Percentiles rank a stretch among this genome's conserved stretches.
Conservation (phyloP, 2,329 filamentous ascomycete species). For the Colletotrichum tamarilloi region DNA sequence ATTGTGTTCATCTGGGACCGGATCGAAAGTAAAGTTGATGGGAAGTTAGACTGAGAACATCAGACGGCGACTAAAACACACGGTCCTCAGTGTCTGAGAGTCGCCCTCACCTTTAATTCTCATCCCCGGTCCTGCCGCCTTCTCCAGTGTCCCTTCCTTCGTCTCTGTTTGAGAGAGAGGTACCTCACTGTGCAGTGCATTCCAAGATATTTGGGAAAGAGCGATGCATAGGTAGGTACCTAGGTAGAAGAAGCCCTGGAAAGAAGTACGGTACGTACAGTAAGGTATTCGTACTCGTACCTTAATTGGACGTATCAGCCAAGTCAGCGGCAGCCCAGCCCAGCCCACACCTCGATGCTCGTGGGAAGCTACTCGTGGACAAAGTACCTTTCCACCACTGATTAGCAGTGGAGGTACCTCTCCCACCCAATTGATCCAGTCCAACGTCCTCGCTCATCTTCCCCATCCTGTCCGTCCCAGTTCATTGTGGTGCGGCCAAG, state of each 20-base stretch:
- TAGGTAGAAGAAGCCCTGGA: not conserved
- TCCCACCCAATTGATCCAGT: not conserved
- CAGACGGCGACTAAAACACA: not conserved
- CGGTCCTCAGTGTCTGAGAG: not conserved
- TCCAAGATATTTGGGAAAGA: not conserved
- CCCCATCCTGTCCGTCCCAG: conserved; percentile 17
- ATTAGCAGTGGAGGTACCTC: not conserved
- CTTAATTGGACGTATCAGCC: conserved; percentile 31
- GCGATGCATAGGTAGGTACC: not conserved
- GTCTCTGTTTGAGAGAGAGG: too few relatives aligned
- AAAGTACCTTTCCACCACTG: not conserved
- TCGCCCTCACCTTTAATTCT: not conserved
- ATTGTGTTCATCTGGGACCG: not conserved
- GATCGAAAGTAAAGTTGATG: not conserved
- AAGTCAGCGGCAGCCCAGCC: conserved; percentile 21
- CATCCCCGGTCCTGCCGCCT: not conserved
- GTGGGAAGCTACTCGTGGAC: not conserved
- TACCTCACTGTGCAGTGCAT: too few relatives aligned
- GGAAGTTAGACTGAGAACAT: not conserved
- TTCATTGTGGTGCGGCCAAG: conserved; percentile 25
- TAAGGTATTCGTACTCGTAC: conserved; percentile 9
- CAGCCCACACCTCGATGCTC: not conserved
- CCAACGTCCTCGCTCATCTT: conserved; percentile 3
- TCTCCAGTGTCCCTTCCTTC: not conserved
- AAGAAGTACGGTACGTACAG: not conserved